Base-by-base conservation (phyloP, 2,329 filamentous ascomycete species). In the Fusarium tuaranense region DNA sequence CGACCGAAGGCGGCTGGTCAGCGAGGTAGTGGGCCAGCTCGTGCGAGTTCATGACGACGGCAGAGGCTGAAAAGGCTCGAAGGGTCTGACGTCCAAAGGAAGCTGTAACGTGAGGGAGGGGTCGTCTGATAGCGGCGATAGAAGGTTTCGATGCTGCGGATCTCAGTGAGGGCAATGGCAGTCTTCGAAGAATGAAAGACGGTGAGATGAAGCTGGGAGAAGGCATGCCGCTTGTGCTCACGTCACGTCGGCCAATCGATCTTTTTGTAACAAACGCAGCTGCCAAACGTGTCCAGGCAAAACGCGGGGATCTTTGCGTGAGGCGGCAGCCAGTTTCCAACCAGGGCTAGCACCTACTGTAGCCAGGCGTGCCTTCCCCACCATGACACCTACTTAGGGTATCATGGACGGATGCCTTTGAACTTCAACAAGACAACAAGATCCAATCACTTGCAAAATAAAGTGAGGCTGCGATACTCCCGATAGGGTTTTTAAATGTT, bases 1-100 rank as follows among this genome's bases (percentile, higher is more conserved):
- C 96, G 67, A 98, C 91, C 59, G 92, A 93, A 1, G 97, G 97
- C 55, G 97, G 97, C 74, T 93, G 92, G 84, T 99, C 97, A 57
- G 97, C 95, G 71, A 97, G 89, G 83, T 97, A 98, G 81, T 97
- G 93, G 82, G 87, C 87, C 72, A 92, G 86, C 74, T 92, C 90
- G 76, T 88, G 84, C 68, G 88, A 83, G 77, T 91, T 86, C 89
- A 92, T 92, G 68, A 51, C 68, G 74, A 82, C 86, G 78, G 81
- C 76, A 53, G 78, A 79, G 69, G 77, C 79, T 70, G 78, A 81
- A 79, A 81, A 80, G 75, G 78, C 80, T 66, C 76, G 76, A 70
- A 73, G 78, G 44, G 58, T 76, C 59, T 73, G 70, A 34, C 46
- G 65, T 64, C 70, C 71, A 64, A 76, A 74, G 67, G 78, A 61